A percentile compares a stretch with the other conserved stretches of the same genome.
Evolutionary conservation across 306 rosid species (phyloP).

Genomic region (Sophora flavescens): DNA sequence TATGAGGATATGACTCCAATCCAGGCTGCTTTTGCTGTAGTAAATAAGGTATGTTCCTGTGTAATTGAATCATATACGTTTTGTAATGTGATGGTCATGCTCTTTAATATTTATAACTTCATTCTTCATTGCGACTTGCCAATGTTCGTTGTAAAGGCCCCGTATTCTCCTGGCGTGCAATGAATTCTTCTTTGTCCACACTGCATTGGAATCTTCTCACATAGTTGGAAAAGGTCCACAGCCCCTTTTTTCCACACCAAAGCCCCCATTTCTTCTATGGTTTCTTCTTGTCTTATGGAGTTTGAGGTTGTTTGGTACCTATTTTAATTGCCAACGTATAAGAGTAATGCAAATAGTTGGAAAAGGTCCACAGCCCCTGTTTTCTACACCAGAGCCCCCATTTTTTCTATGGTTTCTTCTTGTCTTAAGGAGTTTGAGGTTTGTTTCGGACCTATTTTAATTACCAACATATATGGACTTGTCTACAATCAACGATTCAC

Average conservation of each 20-base stretch:
- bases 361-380: slow-evolving; percentile 1
- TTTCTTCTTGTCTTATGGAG: slow-evolving; percentile 2
- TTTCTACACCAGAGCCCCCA: background rate
- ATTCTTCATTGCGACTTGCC: background rate
- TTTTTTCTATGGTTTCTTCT: slow-evolving; percentile 3
- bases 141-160: background rate
- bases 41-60: slow-evolving; percentile 72
- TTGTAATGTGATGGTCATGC: slow-evolving; percentile 15
- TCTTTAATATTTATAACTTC: slow-evolving; percentile 10
- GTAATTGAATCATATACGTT: slow-evolving; percentile 9
- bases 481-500: background rate
- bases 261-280: background rate
- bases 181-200: slow-evolving; percentile 18
- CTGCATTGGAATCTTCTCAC: slow-evolving; percentile 16
- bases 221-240: background rate
- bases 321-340: background rate
- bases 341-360: background rate
- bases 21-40: slow-evolving; percentile 97
- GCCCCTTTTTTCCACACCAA: background rate
- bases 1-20: slow-evolving; percentile 94
- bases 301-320: slow-evolving; percentile 19
- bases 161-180: background rate
- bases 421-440: slow-evolving; percentile 15
- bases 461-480: background rate
- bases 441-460: slow-evolving; percentile 5